Evolutionary conservation across 192 early-diverging fungal species (phyloP).

Genomic region (Coemansia sp.): DNA sequence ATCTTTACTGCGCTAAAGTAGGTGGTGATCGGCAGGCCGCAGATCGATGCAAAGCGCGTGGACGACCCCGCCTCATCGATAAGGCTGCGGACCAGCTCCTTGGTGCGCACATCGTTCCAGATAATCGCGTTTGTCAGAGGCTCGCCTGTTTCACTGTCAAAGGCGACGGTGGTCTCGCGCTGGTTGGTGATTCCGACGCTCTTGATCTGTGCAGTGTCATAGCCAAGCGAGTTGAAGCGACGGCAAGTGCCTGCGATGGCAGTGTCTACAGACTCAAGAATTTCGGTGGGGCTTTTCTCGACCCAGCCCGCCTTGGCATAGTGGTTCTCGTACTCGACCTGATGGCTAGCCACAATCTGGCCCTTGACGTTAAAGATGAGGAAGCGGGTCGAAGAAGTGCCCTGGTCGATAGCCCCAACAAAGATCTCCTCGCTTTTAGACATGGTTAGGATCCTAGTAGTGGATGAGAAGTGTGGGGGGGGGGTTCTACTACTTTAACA

Average conservation of each 20-base stretch:
- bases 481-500: no score
- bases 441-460: conserved; percentile 30
- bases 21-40: conserved; percentile 86
- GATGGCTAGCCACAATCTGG: conserved; percentile 67
- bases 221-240: conserved; percentile 64
- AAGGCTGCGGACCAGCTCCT: conserved; percentile 66
- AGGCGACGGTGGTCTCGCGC: conserved; percentile 89
- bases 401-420: conserved; percentile 90
- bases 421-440: conserved; percentile 50
- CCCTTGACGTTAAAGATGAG: conserved; percentile 83
- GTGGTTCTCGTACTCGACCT: conserved; percentile 77
- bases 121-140: conserved; percentile 86
- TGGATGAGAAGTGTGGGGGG: neutral
- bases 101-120: conserved; percentile 87
- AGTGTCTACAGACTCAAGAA: conserved; percentile 64
- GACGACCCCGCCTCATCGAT: conserved; percentile 58
- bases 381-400: conserved; percentile 88
- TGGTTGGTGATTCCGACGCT: conserved; percentile 93
- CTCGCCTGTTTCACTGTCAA: conserved; percentile 78
- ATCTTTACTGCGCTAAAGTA: conserved; percentile 93
- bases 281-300: conserved; percentile 81
- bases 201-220: conserved; percentile 57
- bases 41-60: conserved; percentile 56
- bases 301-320: conserved; percentile 83
- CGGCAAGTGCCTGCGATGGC: conserved; percentile 68